Evolutionary conservation across 2,329 filamentous ascomycete genomes (phyloP), one percentile per base, ranked within the genome.

Genomic region (Ophiostoma piceae): DNA sequence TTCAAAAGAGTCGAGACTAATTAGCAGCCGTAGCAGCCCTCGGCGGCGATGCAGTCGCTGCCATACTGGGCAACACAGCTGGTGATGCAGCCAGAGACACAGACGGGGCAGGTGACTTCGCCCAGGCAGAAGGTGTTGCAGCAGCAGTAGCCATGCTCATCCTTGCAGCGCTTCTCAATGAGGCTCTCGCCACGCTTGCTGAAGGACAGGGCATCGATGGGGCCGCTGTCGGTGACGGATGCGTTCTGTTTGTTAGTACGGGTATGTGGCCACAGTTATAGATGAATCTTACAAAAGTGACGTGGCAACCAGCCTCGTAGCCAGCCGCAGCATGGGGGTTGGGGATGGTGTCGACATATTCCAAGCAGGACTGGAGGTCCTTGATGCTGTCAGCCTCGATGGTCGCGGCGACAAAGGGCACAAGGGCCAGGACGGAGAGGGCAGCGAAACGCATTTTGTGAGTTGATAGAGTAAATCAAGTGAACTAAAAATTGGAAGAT

Each of bases 41-140:
- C 22, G 22, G 11, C 5, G 22, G 54, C 54, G 11, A 22, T 3
- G 7, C 54, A 62, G 54, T 32, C 54, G 54, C 54, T 29, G 54
- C 54, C 54, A 9, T 9, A 62, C 54, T 62, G 54, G 54, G 54
- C 54, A 16, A 62, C 54, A 22, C 54, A 62, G 54, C 54, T 62
- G 54, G 54, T 62, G 54, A 62, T 62, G 54, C 54, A 62, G 54
- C 54, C 54, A 12, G 54, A 62, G 54, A 62, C 22, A 9, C 54
- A 62, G 54, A 62, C 54, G 22, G 54, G 54, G 54, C 54, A 62
- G 22, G 4, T 62, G 8, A 29, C 22, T 3, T 4, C 12, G 22
- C 22, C 54, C 22, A 62, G 22, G 54, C 54, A 62, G 29, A 62
- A 62, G 9, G 54, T 62, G 54, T 62, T 62, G 54, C 54, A 62